Conservation (phyloP, 2,329 filamentous ascomycete genomes). For the Leptoxyphium fumago region DNA sequence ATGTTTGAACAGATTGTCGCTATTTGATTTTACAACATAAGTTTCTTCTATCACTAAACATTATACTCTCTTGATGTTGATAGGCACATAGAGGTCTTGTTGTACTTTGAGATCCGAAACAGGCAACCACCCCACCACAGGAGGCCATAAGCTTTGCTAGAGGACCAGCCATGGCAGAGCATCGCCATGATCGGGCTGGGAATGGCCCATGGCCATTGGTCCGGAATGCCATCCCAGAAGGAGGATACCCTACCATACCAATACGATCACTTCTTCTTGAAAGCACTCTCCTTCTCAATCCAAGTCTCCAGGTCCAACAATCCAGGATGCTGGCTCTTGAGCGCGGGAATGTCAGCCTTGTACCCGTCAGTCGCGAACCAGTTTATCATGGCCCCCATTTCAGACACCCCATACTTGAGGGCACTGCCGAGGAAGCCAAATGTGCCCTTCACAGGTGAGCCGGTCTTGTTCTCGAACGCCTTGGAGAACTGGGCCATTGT, state of each 20-base stretch:
- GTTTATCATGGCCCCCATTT: conserved; percentile 18
- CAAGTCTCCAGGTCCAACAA: conserved; percentile 23
- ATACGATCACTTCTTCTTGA: conserved; percentile 1
- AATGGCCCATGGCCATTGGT: no score
- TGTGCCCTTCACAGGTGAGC: conserved; percentile 27
- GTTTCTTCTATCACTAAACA: no score
- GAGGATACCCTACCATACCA: not conserved
- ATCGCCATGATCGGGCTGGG: no score
- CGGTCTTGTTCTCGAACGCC: conserved; percentile 33
- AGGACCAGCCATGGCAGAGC: no score
- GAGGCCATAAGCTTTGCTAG: no score
- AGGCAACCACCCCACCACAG: no score
- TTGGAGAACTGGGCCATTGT: conserved; percentile 32
- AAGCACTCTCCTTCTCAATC: conserved; percentile 17
- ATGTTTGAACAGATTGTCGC: no score
- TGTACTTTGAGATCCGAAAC: no score
- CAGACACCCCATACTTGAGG: conserved; percentile 29
- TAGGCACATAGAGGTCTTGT: no score
- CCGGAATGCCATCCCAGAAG: no score
- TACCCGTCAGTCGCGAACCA: conserved; percentile 39
- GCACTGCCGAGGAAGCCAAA: conserved; percentile 29
- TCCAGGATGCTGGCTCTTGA: conserved; percentile 30
- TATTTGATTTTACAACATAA: no score
- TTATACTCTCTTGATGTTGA: no score
- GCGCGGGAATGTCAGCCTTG: conserved; percentile 29